Percentiles rank a stretch among this genome's conserved stretches.
phyloP scores from a whole-genome alignment of 495 filamentous ascomycete genomes.

The Thermothielavioides terrestris region DNA sequence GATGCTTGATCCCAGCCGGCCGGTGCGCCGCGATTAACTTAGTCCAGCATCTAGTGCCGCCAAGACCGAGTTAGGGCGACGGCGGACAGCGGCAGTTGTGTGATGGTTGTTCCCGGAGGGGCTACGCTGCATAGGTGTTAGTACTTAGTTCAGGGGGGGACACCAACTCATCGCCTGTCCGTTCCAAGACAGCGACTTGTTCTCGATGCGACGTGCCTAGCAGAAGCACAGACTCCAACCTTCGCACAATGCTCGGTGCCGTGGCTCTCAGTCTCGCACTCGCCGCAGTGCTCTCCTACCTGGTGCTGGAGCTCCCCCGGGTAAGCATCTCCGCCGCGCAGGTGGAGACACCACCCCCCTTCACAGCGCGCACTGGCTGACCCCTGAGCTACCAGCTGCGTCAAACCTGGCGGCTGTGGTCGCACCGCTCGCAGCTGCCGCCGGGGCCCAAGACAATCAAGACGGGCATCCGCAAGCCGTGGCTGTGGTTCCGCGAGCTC shows the following conservation, averaged over 20 bases:
- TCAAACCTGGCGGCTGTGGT: constrained; percentile 25
- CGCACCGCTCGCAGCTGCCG: constrained; percentile 26
- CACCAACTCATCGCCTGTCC: neutral
- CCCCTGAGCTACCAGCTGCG: constrained; percentile 10
- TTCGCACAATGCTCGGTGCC: neutral
- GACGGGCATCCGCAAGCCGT: constrained; percentile 39
- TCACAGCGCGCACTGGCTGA: too few relatives aligned
- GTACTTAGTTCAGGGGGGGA: constrained; percentile 3
- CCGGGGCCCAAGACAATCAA: constrained; percentile 28
- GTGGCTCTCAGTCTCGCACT: neutral
- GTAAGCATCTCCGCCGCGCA: constrained; percentile 11
- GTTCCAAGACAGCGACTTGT: neutral
- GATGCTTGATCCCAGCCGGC: too few relatives aligned
- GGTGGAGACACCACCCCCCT: too few relatives aligned
- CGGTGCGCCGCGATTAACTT: too few relatives aligned
- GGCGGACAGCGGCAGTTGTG: neutral
- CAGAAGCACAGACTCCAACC: neutral
- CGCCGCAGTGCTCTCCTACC: constrained; percentile 15
- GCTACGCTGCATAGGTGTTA: neutral
- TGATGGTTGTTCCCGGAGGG: neutral
- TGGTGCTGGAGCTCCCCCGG: constrained; percentile 19
- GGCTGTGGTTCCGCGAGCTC: constrained; percentile 52
- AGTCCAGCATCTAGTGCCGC: neutral
- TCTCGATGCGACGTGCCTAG: too few relatives aligned
- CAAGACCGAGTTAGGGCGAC: neutral